Evolutionary conservation across 192 early-diverging fungal species (phyloP), one percentile per base, ranked within the genome.

Genomic region (Coemansia sp.): DNA sequence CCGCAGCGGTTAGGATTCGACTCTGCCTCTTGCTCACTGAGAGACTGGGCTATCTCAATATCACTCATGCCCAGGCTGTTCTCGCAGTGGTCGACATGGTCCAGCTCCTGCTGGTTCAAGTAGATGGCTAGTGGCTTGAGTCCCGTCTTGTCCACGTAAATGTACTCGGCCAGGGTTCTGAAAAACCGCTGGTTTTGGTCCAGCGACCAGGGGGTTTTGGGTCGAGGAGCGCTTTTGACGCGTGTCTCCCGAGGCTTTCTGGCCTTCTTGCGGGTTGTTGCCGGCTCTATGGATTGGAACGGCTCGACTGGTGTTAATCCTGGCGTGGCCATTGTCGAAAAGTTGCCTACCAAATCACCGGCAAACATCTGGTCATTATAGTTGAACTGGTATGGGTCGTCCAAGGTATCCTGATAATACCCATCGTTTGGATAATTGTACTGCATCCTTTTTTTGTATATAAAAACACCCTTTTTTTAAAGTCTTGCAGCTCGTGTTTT

Each of bases 151-250:
- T 76, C 66, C 17, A 69, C 59, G 20, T 69, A 69, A 5, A 69
- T 76, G 60, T 76, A 76, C 66, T 76, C 72, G 32, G 72, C 72
- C 72, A 76, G 64, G 6, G 51, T 46, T 1, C 62, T 50, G 49
- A 76, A 76, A n/a, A 76, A 15, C 15, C 26, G 50, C 16, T 28
- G 34, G 62, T 69, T 76, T 20, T 69, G 62, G 0, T 69, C 62
- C 0, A 40, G 16, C 9, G 66, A 65, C 72, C 72, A 76, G 0
- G 66, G 62, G 0, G 72, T 76, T 52, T 76, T 76, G 2, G 72
- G 47, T 12, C 66, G 59, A 9, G 56, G 10, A 18, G 21, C 46
- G 5, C 21, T 39, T 7, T 55, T 46, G 6, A 39, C 23, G 9
- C 38, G 45, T 15, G 31, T 16, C 20, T 23, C 17, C 21, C 20